A percentile compares a stretch with the other conserved stretches of the same genome.
Conservation (phyloP, 306 rosid species). For the Chamaecrista fasciculata region DNA sequence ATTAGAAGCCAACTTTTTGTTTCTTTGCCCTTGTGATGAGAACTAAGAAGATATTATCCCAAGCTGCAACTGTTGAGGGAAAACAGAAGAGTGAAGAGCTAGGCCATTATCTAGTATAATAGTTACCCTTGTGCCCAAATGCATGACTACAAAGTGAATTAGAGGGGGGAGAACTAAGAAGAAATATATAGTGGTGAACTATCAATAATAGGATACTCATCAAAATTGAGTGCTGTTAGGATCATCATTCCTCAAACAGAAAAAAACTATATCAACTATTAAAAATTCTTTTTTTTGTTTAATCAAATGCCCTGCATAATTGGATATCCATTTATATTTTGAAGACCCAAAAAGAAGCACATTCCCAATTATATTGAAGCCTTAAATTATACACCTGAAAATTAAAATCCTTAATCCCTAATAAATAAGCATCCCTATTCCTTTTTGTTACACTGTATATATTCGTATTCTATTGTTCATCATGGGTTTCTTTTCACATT, state of each 20-base stretch:
- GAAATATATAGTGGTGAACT: not conserved
- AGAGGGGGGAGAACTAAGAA: not conserved
- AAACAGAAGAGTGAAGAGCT: not conserved
- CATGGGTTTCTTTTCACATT: not conserved
- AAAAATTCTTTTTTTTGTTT: not conserved
- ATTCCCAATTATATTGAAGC: not conserved
- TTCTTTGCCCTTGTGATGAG: not conserved
- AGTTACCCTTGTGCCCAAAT: not conserved
- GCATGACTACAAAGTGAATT: not conserved
- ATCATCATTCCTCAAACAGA: not conserved
- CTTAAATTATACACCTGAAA: constrained; percentile 7
- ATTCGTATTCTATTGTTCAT: constrained; percentile 18
- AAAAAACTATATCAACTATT: not conserved
- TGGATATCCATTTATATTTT: not conserved
- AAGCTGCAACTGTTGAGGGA: not conserved
- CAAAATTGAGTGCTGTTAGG: not conserved
- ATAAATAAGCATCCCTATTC: not conserved
- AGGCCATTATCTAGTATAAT: not conserved
- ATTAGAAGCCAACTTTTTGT: not conserved
- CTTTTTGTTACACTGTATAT: not conserved
- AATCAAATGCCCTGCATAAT: constrained; percentile 21
- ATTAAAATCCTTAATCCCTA: not conserved
- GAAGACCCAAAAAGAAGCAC: not conserved
- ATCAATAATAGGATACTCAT: not conserved
- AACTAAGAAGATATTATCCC: not conserved